Conservation (phyloP, 2,329 filamentous ascomycete species). For the Dactylellina haptotyla region DNA sequence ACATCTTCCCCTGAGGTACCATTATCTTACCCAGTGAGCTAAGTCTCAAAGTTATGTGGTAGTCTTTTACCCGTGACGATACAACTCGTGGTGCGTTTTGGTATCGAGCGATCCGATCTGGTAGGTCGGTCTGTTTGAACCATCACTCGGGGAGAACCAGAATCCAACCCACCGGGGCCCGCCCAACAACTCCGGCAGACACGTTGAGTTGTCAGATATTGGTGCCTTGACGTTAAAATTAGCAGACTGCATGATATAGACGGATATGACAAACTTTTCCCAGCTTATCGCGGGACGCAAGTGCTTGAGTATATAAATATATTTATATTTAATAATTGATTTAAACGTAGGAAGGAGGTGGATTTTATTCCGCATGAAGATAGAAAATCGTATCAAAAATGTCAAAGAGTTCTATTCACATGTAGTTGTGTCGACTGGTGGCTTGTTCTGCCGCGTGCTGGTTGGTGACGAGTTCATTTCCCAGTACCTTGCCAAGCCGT, state of each 20-base stretch:
- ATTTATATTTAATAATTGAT: not conserved
- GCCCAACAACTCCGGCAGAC: slow-evolving; percentile 23
- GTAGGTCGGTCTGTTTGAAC: not conserved
- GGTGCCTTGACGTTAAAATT: slow-evolving; percentile 46
- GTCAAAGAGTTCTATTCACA: no score
- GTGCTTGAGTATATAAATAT: not conserved
- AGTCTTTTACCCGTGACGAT: not conserved
- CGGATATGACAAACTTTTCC: slow-evolving; percentile 18
- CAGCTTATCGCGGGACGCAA: slow-evolving; percentile 36
- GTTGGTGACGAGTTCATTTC: not conserved
- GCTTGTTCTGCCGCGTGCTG: not conserved
- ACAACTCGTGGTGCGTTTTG: slow-evolving; percentile 20
- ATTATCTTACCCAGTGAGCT: not conserved
- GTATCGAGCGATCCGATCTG: slow-evolving; percentile 5
- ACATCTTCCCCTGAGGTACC: not conserved
- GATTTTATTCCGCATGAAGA: not conserved
- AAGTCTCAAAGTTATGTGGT: not conserved
- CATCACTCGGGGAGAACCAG: not conserved
- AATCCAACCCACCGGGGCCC: slow-evolving; percentile 12
- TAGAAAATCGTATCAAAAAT: no score
- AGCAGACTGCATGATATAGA: slow-evolving; percentile 46
- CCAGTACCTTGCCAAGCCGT: not conserved
- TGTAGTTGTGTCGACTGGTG: not conserved
- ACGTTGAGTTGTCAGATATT: slow-evolving; percentile 47
- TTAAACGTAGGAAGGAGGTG: not conserved